phyloP scores from a whole-genome alignment of 805 yeast genomes.

The Alloascoidea africana region DNA sequence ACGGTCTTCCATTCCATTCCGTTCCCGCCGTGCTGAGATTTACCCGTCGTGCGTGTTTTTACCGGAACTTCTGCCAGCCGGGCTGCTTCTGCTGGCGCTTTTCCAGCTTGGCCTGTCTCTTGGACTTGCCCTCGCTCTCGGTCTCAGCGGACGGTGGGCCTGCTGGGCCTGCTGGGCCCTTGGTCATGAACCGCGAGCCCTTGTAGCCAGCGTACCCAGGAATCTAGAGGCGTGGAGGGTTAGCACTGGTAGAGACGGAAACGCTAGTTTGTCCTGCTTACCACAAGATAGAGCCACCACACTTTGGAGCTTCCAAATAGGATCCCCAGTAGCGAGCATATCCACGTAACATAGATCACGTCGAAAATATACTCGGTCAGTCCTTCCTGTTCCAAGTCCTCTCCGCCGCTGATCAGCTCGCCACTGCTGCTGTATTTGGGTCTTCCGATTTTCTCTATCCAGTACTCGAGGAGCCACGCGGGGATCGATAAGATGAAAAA shows the following conservation, averaged over 20 bases:
- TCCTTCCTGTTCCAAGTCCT: constrained; percentile 45
- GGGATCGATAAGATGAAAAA: constrained; percentile 28
- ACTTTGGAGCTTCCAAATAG: constrained; percentile 39
- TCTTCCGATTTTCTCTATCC: constrained; percentile 44
- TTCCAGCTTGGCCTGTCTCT: constrained; percentile 26
- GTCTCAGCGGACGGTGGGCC: constrained; percentile 5
- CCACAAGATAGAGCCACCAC: constrained; percentile 36
- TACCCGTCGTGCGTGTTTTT: no score
- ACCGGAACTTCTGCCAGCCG: no score
- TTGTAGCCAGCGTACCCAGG: constrained; percentile 39
- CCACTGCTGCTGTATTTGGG: constrained; percentile 35
- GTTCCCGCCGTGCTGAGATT: no score
- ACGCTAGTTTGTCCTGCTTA: constrained; percentile 8
- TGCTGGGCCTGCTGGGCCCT: constrained; percentile 12
- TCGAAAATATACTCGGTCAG: constrained; percentile 64
- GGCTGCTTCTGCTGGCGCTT: no score
- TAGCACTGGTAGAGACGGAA: neutral
- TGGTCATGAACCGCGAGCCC: constrained; percentile 22
- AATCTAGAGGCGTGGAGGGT: constrained; percentile 13
- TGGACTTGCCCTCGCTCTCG: constrained; percentile 11
- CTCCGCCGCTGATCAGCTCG: constrained; percentile 37
- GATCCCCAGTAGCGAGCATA: constrained; percentile 36
- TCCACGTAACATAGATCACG: constrained; percentile 48
- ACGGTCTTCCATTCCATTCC: no score
- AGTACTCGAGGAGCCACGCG: constrained; percentile 27